These are phyloP conservation scores for Petrea volubilis DNA, from an alignment of 257 asterid species.

Conservation along the genomic window DNA sequence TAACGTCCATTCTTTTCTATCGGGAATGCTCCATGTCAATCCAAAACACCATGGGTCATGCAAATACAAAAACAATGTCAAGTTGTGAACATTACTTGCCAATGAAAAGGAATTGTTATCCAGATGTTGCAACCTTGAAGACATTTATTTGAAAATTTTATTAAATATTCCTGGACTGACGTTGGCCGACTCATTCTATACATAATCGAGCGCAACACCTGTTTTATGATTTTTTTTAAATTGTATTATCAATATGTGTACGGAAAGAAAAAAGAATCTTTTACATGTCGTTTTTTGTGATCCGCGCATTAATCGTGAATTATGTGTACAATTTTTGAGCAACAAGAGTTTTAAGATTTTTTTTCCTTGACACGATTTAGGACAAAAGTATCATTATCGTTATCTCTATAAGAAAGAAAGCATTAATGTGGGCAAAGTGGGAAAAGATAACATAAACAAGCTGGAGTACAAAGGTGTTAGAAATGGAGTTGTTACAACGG, in stretches of 20 bases:
- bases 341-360: too few relatives aligned
- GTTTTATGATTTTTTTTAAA: too few relatives aligned
- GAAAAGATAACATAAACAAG: constrained; percentile 3
- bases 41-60: constrained; percentile 24
- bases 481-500: constrained; percentile 30
- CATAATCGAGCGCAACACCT: too few relatives aligned
- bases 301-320: too few relatives aligned
- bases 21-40: neutral
- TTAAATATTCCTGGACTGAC: neutral
- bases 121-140: constrained; percentile 15
- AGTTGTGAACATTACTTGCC: constrained; percentile 15
- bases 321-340: too few relatives aligned
- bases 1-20: constrained; percentile 2
- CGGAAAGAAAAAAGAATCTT: too few relatives aligned
- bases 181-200: neutral
- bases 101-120: constrained; percentile 13
- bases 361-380: too few relatives aligned
- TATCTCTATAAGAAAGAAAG: too few relatives aligned
- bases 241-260: too few relatives aligned
- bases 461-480: neutral
- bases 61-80: constrained; percentile 11
- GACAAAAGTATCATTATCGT: too few relatives aligned
- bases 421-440: neutral
- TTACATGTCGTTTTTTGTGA: too few relatives aligned
- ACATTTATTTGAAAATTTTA: neutral